These are phyloP conservation scores for Chenopodium quinoa DNA, from an alignment of 148 eudicot genomes.

Conservation along the genomic window DNA sequence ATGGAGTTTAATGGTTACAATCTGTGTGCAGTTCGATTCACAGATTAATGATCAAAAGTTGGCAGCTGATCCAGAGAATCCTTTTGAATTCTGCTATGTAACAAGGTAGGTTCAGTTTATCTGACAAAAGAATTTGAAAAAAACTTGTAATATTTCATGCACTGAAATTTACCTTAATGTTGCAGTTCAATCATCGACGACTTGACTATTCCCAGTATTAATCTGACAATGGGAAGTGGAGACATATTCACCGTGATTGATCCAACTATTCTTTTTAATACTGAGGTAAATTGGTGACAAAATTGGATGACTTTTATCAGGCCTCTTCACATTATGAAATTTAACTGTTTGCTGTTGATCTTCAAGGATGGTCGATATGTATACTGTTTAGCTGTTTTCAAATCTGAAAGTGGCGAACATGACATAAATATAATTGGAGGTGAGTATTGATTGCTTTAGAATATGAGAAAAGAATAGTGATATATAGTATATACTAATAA, in stretches of 20 bases:
- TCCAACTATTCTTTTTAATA: constrained; percentile 32
- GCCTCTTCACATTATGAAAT: not conserved
- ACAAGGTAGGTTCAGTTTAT: constrained; percentile 32
- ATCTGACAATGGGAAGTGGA: constrained; percentile 79
- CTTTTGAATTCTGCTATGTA: constrained; percentile 58
- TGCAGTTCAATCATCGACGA: constrained; percentile 48
- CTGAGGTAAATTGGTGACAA: constrained; percentile 27
- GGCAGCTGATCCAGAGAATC: constrained; percentile 26
- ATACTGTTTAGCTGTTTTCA: constrained; percentile 65
- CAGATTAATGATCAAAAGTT: constrained; percentile 41
- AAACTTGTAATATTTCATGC: not conserved
- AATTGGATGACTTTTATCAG: not conserved
- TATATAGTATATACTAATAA: not conserved
- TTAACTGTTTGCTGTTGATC: constrained; percentile 11
- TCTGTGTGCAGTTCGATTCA: constrained; percentile 47
- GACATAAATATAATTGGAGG: constrained; percentile 41
- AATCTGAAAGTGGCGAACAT: constrained; percentile 33
- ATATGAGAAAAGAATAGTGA: not conserved
- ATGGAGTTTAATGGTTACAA: not conserved
- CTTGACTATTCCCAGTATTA: constrained; percentile 37
- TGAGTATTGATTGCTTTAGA: not conserved
- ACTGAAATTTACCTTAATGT: not conserved
- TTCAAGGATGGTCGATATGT: constrained; percentile 39
- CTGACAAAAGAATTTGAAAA: not conserved
- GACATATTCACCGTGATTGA: constrained; percentile 33